Evolutionary conservation across 768 basidiomycete genomes (phyloP), one percentile per base, ranked within the genome.

Genomic region (Pholiota conissans): DNA sequence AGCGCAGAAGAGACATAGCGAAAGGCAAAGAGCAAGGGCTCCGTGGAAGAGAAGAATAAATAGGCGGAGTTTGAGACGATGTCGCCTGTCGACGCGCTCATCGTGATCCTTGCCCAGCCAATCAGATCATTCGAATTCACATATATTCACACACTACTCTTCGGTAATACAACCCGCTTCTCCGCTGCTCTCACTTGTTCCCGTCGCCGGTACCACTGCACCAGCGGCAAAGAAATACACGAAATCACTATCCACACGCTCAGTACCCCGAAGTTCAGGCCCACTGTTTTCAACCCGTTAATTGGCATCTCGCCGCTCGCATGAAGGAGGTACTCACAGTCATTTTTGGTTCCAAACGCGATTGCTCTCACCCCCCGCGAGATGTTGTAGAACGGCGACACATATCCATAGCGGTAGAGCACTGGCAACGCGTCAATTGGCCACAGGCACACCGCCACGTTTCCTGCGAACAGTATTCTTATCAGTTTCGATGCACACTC

Each of bases 351-450:
- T 37, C 78, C 68, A 60, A 89, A 89, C 24, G 87, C 63, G 55
- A 89, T 72, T 24, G 80, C 72, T 18, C 88, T 77, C 27, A 82
- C 80, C 4, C 83, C 80, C 37, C 73, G 67, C 11, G 81, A 79
- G 39, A 87, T 76, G 58, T 86, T 83, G 67, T 84, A 86, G 62
- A 89, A 86, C 7, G 85, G 85, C 65, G 74, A 76, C 1, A 78
- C 85, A 62, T 82, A 84, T 3, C 85, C 87, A 61, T 87, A 87
- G 45, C 76, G 77, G 70, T 77, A 86, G 55, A 87, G 51, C 35
- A 61, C 63, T 1, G 85, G 84, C 14, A 85, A 71, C 2, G 83
- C 68, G 49, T 79, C 76, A 40, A 84, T 74, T 2, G 86, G 86
- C 65, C 79, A 80, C 37, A 77, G 69, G 18, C 74, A 74, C 20